Base-by-base conservation (phyloP, 495 filamentous ascomycete species). In the Aspergillus affinis region DNA sequence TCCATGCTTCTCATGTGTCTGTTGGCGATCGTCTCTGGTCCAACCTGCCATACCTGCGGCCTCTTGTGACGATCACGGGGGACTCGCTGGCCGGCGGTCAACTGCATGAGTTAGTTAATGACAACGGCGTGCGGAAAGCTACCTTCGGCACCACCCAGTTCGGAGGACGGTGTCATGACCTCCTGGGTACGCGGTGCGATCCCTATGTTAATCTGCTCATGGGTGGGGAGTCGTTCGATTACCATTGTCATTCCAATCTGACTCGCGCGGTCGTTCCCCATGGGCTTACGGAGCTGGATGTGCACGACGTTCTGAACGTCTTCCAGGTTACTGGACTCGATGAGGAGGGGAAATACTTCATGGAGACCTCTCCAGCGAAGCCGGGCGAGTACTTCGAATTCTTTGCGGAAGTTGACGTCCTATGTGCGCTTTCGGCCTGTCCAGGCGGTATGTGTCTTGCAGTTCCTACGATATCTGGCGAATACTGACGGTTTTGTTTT, bases 171-270 rank as follows among this genome's bases (percentile, higher is more conserved):
- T 75, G 88, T 23, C 88, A 91, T 75, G 89, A 93, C 69, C 73
- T 94, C 55, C 75, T 93, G 13, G 90, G 89, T 9, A 93, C 90
- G 18, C 72, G 90, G 46, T 92, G 88, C 63, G 88, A 91, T 71
- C 88, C 88, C 9, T 92, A 91, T 60, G 81, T 90, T 60, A 90
- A 90, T 61, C 75, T 82, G 55, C 78, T 93, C 60, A 82, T 92
- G 60, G 86, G 81, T n/a, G 85, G 83, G 1, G 81, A 83, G 57
- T 78, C 78, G 6, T 92, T 89, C 64, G 88, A 93, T 63, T 92
- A 84, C 70, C 88, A 93, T 66, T 93, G 90, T 71, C 89, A 90
- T 66, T 91, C 87, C 19, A 94, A 94, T 62, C 81, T 94, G 19
- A 86, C 84, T 6, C 84, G 90, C 3, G 86, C 90, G 0, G 81